These are phyloP conservation scores for Naganishia onofrii DNA, from an alignment of 768 basidiomycete species.

Conservation along the genomic window DNA sequence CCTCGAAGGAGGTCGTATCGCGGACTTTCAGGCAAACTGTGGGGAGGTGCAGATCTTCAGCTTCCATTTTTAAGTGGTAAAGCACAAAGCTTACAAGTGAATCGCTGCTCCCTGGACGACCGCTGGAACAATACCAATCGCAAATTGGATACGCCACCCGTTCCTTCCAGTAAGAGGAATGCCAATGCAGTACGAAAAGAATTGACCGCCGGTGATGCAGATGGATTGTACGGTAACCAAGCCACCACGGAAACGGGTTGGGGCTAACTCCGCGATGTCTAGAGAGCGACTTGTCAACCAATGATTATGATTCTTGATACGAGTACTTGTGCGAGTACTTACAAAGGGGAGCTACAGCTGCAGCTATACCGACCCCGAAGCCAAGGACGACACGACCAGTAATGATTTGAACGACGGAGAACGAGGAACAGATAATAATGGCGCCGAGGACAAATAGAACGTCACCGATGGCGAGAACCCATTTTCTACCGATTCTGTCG, in stretches of 20 bases:
- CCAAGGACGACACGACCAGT: conserved; percentile 31
- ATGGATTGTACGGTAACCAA: conserved; percentile 43
- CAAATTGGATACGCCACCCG: conserved; percentile 43
- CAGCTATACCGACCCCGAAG: conserved; percentile 31
- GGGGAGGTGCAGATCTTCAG: not conserved
- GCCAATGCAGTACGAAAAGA: conserved; percentile 39
- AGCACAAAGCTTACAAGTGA: conserved; percentile 14
- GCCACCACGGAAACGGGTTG: conserved; percentile 29
- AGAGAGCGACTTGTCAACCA: not conserved
- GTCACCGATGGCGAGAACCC: conserved; percentile 42
- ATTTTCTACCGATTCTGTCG: conserved; percentile 43
- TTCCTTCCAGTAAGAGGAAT: conserved; percentile 35
- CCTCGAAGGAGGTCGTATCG: conserved; percentile 23
- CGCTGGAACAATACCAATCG: conserved; percentile 39
- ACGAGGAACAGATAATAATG: conserved; percentile 29
- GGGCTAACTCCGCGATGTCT: conserved; percentile 29
- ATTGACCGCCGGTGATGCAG: conserved; percentile 42
- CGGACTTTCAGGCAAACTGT: conserved; percentile 27
- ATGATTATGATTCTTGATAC: not conserved
- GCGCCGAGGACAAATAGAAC: conserved; percentile 29
- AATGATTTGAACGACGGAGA: conserved; percentile 28
- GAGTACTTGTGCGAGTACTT: not conserved
- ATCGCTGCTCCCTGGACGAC: conserved; percentile 36
- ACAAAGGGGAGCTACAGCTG: conserved; percentile 23
- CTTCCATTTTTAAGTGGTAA: not conserved